A percentile compares a stretch with the other conserved stretches of the same genome.
Conservation (phyloP, 305 asterid genomes). For the Euphrasia arctica region DNA sequence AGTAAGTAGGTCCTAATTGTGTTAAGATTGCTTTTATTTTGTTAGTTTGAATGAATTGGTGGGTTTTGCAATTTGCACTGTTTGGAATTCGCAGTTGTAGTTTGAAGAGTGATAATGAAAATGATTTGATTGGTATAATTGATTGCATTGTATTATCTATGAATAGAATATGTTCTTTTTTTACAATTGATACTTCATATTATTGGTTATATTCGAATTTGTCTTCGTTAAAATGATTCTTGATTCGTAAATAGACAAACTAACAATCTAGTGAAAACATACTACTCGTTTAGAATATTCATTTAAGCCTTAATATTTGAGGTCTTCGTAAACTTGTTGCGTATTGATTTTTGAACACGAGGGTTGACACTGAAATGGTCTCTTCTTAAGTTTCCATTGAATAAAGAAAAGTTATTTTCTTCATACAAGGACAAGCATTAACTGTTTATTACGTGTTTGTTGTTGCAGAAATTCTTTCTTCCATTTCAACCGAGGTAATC, state of each 20-base stretch:
- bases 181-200: too few species aligned
- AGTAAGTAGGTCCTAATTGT: conserved; percentile 11
- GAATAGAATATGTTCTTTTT: too few species aligned
- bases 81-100: neutral
- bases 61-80: neutral
- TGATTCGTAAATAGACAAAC: neutral
- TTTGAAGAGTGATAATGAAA: too few species aligned
- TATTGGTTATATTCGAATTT: neutral
- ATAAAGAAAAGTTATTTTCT: too few species aligned
- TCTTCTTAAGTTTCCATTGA: neutral
- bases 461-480: conserved; percentile 65
- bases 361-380: neutral
- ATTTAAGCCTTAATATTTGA: too few species aligned
- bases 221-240: conserved; percentile 3
- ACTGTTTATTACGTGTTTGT: conserved; percentile 18
- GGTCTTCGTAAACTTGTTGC: too few species aligned
- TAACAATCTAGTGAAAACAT: neutral
- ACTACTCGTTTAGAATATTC: too few species aligned
- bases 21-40: conserved; percentile 2
- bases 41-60: neutral
- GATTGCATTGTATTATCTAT: too few species aligned
- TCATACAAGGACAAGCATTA: neutral
- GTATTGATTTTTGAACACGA: too few species aligned
- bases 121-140: too few species aligned
- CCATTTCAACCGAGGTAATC: conserved; percentile 52